Evolutionary conservation across 139 green algal species (phyloP), one percentile per base, ranked within the genome.

Genomic region (Pseudopediastrum boryanum): DNA sequence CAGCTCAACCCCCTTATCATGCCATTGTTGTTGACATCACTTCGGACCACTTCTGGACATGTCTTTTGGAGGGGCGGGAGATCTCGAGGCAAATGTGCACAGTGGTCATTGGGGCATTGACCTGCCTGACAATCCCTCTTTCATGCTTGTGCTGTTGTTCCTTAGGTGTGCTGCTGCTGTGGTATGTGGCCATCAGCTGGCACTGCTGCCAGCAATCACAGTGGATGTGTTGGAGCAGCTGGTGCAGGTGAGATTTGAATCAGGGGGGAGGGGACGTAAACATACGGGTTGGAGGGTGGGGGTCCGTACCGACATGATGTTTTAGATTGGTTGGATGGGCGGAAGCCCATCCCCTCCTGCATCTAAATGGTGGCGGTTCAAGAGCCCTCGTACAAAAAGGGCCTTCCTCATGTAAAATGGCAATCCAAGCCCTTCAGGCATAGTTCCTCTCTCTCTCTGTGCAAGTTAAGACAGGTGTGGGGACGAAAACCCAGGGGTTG

Each of bases 151-250:
- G 16, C 48, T 58, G 48, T 19, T 16, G 16, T 19, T 19, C 48
- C 48, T 19, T 19, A 83, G 95, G 19, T 98, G 95, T 82, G 92
- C 89, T 6, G 93, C 93, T 23, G 86, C 95, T 39, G 42, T 96
- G 35, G 59, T 98, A 27, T 85, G 81, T 61, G 80, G 83, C 51
- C 83, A 86, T 68, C 82, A 92, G 36, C 78, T 97, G 69, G 93
- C 90, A 9, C 58, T 97, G 48, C 77, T 97, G 66, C 93, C 92
- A 0, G 89, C 90, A 0, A 80, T 89, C 6, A 85, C 89, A 29
- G 43, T 61, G 39, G 73, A 80, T 19, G 41, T 71, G 21, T 6
- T 80, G 43, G 73, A 80, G 43, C 31, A 35, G 27, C 73, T 80
- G 29, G 31, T 80, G 59, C 73, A 72, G 73, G 59, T 63, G 31